These are phyloP conservation scores for Monascus ruber DNA, from an alignment of 2,329 filamentous ascomycete species.

Conservation along the genomic window DNA sequence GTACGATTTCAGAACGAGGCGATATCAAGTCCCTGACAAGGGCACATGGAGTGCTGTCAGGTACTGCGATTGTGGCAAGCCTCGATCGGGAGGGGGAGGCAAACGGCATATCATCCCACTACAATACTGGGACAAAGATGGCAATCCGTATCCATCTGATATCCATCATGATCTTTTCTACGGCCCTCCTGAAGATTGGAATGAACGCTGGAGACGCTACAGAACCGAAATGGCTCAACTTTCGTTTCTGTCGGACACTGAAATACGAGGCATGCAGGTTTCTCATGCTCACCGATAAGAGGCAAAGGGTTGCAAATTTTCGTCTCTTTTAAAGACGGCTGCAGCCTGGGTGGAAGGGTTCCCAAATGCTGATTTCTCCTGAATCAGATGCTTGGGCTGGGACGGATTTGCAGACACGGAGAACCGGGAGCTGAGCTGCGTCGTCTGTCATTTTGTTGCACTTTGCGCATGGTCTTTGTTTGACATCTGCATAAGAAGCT, in stretches of 20 bases:
- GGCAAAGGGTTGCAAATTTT: neutral
- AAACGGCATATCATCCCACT: slow-evolving; percentile 14
- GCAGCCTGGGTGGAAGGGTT: slow-evolving; percentile 25
- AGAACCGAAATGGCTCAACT: no score
- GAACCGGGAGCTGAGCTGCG: slow-evolving; percentile 28
- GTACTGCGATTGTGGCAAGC: slow-evolving; percentile 12
- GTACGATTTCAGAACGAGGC: slow-evolving; percentile 23
- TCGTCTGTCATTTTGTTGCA: slow-evolving; percentile 28
- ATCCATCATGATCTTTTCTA: slow-evolving; percentile 2
- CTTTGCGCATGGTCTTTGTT: slow-evolving; percentile 26
- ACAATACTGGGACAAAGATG: slow-evolving; percentile 5
- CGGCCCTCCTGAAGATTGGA: neutral
- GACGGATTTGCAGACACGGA: slow-evolving; percentile 24
- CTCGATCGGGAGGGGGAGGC: neutral
- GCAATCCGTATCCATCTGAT: slow-evolving; percentile 1
- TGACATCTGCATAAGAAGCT: slow-evolving; percentile 30
- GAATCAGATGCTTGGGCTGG: slow-evolving; percentile 7
- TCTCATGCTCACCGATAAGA: neutral
- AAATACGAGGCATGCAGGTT: slow-evolving; percentile 9
- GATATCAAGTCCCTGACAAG: slow-evolving; percentile 16
- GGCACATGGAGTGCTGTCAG: slow-evolving; percentile 20
- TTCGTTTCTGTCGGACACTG: slow-evolving; percentile 2
- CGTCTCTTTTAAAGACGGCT: slow-evolving; percentile 5
- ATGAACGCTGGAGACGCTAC: no score
- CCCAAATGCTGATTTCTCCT: slow-evolving; percentile 16